Evolutionary conservation across 441 rosid species (phyloP), one percentile per base, ranked within the genome.

Genomic region (Erysimum pusillum): DNA sequence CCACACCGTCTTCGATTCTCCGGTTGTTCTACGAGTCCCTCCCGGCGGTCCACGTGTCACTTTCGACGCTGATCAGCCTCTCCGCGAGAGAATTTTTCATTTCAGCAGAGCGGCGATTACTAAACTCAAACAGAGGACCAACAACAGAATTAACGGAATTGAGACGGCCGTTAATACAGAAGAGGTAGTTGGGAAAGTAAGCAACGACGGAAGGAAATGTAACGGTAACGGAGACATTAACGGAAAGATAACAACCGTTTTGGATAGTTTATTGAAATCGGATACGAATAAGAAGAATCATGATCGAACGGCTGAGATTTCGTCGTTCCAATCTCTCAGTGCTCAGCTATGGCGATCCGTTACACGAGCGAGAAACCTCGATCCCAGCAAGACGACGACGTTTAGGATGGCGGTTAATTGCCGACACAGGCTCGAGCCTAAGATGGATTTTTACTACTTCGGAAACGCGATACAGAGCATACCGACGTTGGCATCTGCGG

Each of bases 381-480:
- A 78, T 14, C 78, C 81, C 2, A 25, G 73, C 7, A 91, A 94
- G 67, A 77, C 76, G 81, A 89, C 99, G 42, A 92, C 97, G 73
- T 91, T 92, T 71, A 85, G 99, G 5, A 91, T 92, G 99, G 97
- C 99, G 0, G 96, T 92, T 9, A 94, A 94, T 74, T 94, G 98
- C 83, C 86, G 99, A 5, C 99, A 90, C 89, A 77, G 99, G 38
- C 86, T 94, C 3, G 86, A 89, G 75, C 94, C 98, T 32, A 80
- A 74, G 84, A 79, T 94, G 20, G 83, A 85, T 42, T 79, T 88
- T 2, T 82, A 82, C 82, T 94, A 92, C 75, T 94, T 94, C 71
- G 99, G 99, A 0, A 94, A 94, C 87, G 88, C 91, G 11, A 94
- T 94, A 54, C 99, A 92, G 88, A 94, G 99, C 86, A 92, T 89